phyloP scores from a whole-genome alignment of 768 basidiomycete species.

The Lentinus brumalis region DNA sequence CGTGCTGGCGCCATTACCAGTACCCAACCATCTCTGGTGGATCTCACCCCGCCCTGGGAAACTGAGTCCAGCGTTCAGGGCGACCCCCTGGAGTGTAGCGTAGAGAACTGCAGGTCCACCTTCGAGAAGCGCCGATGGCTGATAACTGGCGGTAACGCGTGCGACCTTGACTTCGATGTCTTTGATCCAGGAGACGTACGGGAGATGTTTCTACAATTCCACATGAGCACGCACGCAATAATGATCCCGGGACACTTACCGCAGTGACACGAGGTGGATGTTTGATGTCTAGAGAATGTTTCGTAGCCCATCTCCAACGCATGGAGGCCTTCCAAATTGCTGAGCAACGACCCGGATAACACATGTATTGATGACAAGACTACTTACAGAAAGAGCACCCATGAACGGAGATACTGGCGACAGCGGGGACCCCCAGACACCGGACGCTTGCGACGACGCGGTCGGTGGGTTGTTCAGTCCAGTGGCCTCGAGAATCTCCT shows the following conservation, averaged over 20 bases:
- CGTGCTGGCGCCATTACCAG: constrained; percentile 29
- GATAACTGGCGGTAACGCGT: constrained; percentile 47
- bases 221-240: constrained; percentile 14
- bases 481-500: neutral
- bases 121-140: constrained; percentile 33
- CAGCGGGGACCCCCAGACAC: constrained; percentile 24
- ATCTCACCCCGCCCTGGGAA: constrained; percentile 44
- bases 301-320: constrained; percentile 42
- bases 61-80: constrained; percentile 48
- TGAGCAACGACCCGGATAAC: neutral
- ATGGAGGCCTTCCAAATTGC: constrained; percentile 46
- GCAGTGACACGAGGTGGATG: neutral
- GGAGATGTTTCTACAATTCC: constrained; percentile 33
- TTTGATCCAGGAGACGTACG: constrained; percentile 48
- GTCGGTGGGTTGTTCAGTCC: neutral
- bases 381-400: constrained; percentile 39
- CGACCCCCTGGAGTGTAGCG: constrained; percentile 43
- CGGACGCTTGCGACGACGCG: neutral
- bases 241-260: constrained; percentile 19
- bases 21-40: constrained; percentile 59
- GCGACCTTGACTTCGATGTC: constrained; percentile 45
- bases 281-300: constrained; percentile 35
- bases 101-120: constrained; percentile 39
- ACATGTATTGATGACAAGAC: neutral
- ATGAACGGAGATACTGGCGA: constrained; percentile 28